Percentiles rank a stretch among this genome's conserved stretches.
phyloP scores from a whole-genome alignment of 2,329 filamentous ascomycete genomes.

The Onygenales sp. region DNA sequence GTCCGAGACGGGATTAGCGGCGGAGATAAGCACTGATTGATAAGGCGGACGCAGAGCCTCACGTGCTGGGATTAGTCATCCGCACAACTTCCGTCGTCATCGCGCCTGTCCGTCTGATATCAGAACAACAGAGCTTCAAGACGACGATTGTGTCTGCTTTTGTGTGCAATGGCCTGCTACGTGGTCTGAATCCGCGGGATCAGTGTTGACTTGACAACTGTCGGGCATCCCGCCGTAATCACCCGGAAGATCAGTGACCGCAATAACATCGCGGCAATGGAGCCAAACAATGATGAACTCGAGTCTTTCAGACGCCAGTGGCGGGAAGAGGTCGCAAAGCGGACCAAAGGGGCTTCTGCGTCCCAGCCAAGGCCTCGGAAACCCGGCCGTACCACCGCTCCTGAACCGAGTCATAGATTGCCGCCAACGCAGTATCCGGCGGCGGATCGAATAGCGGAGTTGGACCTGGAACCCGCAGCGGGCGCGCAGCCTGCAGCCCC shows the following conservation, averaged over 20 bases:
- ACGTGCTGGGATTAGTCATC: neutral
- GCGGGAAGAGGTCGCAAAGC: constrained; percentile 65
- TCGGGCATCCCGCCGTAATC: no score
- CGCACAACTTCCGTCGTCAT: neutral
- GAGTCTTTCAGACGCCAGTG: constrained; percentile 80
- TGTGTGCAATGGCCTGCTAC: no score
- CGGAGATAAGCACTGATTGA: neutral
- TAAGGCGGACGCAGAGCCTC: no score
- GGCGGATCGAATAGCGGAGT: constrained; percentile 29
- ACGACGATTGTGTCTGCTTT: no score
- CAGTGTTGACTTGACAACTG: no score
- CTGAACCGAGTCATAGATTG: constrained; percentile 22
- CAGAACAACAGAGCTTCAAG: no score
- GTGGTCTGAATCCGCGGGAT: no score
- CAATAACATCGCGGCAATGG: neutral
- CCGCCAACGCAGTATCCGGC: constrained; percentile 29
- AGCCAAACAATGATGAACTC: constrained; percentile 45
- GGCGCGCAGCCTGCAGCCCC: constrained; percentile 9
- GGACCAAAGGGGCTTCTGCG: constrained; percentile 11
- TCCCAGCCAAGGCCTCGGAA: constrained; percentile 2
- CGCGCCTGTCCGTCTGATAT: neutral
- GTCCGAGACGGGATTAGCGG: neutral
- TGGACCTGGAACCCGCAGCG: constrained; percentile 21
- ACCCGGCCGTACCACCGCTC: constrained; percentile 7
- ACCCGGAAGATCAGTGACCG: neutral